Base-by-base conservation (phyloP, 2,329 filamentous ascomycete species). In the Septoria petroselini region DNA sequence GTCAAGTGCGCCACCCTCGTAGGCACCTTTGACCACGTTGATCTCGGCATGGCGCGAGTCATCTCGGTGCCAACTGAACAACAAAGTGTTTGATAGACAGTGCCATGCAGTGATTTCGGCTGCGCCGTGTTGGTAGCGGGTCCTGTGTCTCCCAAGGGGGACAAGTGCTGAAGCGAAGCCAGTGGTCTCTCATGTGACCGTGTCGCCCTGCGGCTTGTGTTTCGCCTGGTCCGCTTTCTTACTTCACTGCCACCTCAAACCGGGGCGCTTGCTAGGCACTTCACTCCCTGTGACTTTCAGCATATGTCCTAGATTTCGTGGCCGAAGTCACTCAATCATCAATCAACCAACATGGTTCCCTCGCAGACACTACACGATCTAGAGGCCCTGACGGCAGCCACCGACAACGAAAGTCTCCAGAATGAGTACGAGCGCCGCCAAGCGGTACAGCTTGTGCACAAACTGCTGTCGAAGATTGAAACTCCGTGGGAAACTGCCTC, bases 401-500 rank as follows among this genome's bases (percentile, higher is more conserved):
- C 23, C 5, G 30, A 33, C 27, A 7, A 11, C 2, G 27, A 15
- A n/a, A 9, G 8, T 4, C 41, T 48, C 30, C 8, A 19, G n/a
- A 23, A 48, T 34, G 45, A 48, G 19, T n/a, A 23, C 19, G 38
- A 48, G 23, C 45, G 45, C 15, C 38, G 45, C 5, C 25, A 48
- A 14, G 37, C 45, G 7, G 45, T 48, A 1, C 45, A 48, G 19
- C 19, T 41, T 19, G 45, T 29, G 2, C 30, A 35, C 9, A 19
- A 48, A 15, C 37, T 48, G 9, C 27, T 48, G 2, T 1, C 45
- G 8, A 48, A 48, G 18, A 41, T 48, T 4, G 45, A 48, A 11
- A 48, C 18, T 29, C 45, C 45, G 2, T 48, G 45, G 45, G 45
- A 48, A 6, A 48, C 45, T 6, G 14, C 38, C 7, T 48, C 38